These are phyloP conservation scores for Phytophthora tentaculata DNA, from an alignment of 352 stramenopile species.

Conservation along the genomic window DNA sequence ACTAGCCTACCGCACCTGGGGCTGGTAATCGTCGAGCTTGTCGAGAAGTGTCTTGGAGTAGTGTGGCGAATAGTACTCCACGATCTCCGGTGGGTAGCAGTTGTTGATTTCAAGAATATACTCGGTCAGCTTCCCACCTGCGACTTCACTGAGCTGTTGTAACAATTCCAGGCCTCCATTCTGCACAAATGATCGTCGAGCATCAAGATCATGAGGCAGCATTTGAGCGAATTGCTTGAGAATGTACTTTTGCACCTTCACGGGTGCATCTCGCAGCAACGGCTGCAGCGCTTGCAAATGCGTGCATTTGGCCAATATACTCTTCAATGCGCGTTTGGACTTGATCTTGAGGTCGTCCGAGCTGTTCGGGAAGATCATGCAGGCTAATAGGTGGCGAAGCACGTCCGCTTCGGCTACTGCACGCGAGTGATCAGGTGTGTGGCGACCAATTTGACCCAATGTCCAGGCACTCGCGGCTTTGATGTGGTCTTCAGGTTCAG, in stretches of 20 bases:
- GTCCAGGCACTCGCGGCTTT: constrained; percentile 95
- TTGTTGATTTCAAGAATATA: constrained; percentile 97
- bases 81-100: constrained; percentile 95
- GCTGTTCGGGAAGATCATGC: constrained; percentile 92
- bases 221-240: constrained; percentile 96
- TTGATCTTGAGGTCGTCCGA: constrained; percentile 95
- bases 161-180: constrained; percentile 94
- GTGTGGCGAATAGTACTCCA: constrained; percentile 97
- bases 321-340: constrained; percentile 94
- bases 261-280: constrained; percentile 89
- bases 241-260: constrained; percentile 97
- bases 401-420: constrained; percentile 94
- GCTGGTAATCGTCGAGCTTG: constrained; percentile 96
- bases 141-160: constrained; percentile 92
- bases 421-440: constrained; percentile 94
- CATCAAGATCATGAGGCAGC: constrained; percentile 93
- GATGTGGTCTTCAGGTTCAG: constrained; percentile 95
- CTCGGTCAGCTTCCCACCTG: constrained; percentile 93
- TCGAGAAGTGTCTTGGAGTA: constrained; percentile 96
- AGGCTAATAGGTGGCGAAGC: constrained; percentile 92
- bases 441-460: constrained; percentile 94
- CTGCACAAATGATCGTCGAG: constrained; percentile 92
- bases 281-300: constrained; percentile 93
- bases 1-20: constrained; percentile 73
- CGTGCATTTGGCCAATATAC: constrained; percentile 95